phyloP scores from a whole-genome alignment of 495 filamentous ascomycete species.

The Aspergillus leporis region DNA sequence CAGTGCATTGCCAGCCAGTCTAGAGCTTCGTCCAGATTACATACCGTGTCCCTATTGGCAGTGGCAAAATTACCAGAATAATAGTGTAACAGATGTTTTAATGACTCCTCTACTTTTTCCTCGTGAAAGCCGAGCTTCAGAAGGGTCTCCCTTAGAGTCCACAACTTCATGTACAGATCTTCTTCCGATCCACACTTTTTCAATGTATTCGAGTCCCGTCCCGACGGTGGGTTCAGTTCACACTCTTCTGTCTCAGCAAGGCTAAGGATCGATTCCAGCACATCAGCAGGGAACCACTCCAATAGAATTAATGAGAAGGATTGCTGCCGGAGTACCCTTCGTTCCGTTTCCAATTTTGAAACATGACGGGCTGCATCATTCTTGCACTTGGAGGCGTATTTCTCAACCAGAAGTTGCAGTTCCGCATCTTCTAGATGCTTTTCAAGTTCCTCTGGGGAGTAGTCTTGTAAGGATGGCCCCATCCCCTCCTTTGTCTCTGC shows the following conservation, averaged over 20 bases:
- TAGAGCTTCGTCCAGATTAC: slow-evolving; percentile 83
- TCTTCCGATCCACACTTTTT: slow-evolving; percentile 57
- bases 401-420: slow-evolving; percentile 81
- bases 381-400: slow-evolving; percentile 67
- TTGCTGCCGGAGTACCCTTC: slow-evolving; percentile 72
- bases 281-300: slow-evolving; percentile 76
- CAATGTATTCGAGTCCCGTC: slow-evolving; percentile 24
- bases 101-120: slow-evolving; percentile 59
- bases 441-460: slow-evolving; percentile 83
- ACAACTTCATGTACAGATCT: slow-evolving; percentile 72
- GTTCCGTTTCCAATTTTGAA: slow-evolving; percentile 73
- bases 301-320: slow-evolving; percentile 65
- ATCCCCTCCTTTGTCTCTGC: slow-evolving; percentile 21
- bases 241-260: slow-evolving; percentile 49
- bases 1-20: slow-evolving; percentile 83
- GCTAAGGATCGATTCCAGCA: slow-evolving; percentile 73
- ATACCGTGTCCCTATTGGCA: slow-evolving; percentile 63
- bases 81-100: slow-evolving; percentile 62
- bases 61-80: slow-evolving; percentile 52
- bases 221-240: slow-evolving; percentile 33
- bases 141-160: slow-evolving; percentile 75
- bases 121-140: slow-evolving; percentile 64
- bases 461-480: slow-evolving; percentile 43
- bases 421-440: slow-evolving; percentile 77
- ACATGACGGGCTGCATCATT: slow-evolving; percentile 68